Evolutionary conservation across 1,284 basidiomycete species (phyloP), one percentile per base, ranked within the genome.

Genomic region (Malassezia dermatis): DNA sequence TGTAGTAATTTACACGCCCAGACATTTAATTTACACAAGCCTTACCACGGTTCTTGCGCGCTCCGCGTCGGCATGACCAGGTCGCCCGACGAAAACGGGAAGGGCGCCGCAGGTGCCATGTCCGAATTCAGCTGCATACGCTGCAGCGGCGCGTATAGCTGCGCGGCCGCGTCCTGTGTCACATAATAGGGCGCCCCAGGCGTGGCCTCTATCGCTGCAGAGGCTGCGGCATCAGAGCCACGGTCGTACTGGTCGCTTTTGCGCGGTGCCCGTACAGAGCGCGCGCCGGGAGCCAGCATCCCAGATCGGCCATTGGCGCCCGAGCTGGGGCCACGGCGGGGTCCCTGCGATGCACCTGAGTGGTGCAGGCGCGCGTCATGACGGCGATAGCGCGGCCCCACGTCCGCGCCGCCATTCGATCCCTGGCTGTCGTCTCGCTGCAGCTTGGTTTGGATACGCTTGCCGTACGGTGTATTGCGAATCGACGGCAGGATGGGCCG

Each of bases 371-470:
- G 37, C 37, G 19, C 37, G 19, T 39, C 37, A 39, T 39, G 37
- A 19, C 37, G 37, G 37, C 37, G 37, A 21, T 19, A 39, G 37
- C 37, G 37, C 19, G 19, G n/a, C 3, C 37, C 37, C 37, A 39
- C 21, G 37, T 39, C 37, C 11, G 37, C 6, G 15, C 37, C 37
- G 19, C 37, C 37, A 39, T 39, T 19, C 15, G 46, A 23, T 7
- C 17, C 26, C 5, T 51, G 23, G 21, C 15, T 30, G 27, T 17
- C 21, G 35, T 73, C 71, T 31, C 70, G 56, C 59, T 73, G 70
- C 46, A 74, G 61, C 62, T 73, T 73, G 62, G 64, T 67, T 63
- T 74, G 71, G 51, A 74, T 74, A 28, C 71, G 63, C 63, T 74
- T 74, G 17, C 71, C 71, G 40, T 74, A 74, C 24, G 71, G 71